A percentile compares a stretch with the other conserved stretches of the same genome.
Evolutionary conservation across 2,329 filamentous ascomycete species (phyloP).

Genomic region (Botrytis aclada): DNA sequence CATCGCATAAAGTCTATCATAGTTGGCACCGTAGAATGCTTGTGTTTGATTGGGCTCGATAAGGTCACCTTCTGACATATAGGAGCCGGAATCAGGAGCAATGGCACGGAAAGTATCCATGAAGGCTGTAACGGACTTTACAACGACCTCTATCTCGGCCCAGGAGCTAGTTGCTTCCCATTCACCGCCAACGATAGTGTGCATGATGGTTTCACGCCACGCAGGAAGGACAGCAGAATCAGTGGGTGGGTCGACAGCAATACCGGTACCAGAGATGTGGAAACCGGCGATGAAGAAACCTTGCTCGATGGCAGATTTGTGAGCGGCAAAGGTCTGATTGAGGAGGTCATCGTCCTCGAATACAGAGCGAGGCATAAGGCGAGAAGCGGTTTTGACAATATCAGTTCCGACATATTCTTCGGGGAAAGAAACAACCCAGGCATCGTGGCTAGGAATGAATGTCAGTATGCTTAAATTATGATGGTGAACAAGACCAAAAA

Average conservation of each 20-base stretch:
- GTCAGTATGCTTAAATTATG: not conserved
- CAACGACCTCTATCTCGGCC: conserved; percentile 46
- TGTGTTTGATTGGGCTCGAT: conserved; percentile 20
- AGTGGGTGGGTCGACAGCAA: not conserved
- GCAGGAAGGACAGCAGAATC: conserved; percentile 41
- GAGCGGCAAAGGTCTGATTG: conserved; percentile 33
- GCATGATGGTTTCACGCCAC: conserved; percentile 26
- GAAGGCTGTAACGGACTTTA: conserved; percentile 32
- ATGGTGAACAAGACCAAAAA: too few species aligned
- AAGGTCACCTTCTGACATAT: conserved; percentile 21
- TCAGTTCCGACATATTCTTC: conserved; percentile 38
- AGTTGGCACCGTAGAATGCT: conserved; percentile 42
- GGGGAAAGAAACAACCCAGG: conserved; percentile 44
- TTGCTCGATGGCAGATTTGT: conserved; percentile 37
- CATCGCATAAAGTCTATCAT: conserved; percentile 26
- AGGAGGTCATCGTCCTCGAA: conserved; percentile 36
- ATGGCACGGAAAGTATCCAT: conserved; percentile 25
- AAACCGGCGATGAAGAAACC: conserved; percentile 39
- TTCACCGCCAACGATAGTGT: conserved; percentile 24
- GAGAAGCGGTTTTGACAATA: conserved; percentile 39
- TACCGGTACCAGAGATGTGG: conserved; percentile 24
- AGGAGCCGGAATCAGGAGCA: conserved; percentile 16
- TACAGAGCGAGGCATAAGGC: conserved; percentile 43
- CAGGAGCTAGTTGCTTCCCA: conserved; percentile 39
- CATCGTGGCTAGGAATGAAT: conserved; percentile 24